A percentile compares a stretch with the other conserved stretches of the same genome.
Conservation (phyloP, 129 eudicot genomes). For the Ambrosia trifida region DNA sequence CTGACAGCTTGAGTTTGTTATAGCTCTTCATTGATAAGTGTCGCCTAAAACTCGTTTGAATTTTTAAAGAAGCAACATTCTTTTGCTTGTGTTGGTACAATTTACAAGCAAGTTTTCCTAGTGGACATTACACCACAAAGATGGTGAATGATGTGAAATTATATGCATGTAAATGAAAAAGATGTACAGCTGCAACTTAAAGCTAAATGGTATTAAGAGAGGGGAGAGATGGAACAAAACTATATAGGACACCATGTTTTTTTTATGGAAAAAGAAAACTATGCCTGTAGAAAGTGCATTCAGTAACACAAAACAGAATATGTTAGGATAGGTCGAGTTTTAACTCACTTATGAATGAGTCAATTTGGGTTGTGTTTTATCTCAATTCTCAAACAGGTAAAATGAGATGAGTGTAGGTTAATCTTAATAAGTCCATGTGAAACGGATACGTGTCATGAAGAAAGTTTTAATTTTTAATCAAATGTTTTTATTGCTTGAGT, state of each 20-base stretch:
- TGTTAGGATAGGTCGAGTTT: too few relatives aligned
- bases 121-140: conserved; percentile 16
- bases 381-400: not conserved
- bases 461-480: too few relatives aligned
- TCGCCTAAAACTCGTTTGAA: conserved; percentile 59
- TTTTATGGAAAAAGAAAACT: not conserved
- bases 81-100: conserved; percentile 48
- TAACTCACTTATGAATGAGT: too few relatives aligned
- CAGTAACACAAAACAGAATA: not conserved
- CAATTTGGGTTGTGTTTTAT: too few relatives aligned
- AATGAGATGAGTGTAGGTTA: not conserved
- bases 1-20: conserved; percentile 49
- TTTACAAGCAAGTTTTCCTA: too few relatives aligned
- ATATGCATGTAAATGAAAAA: conserved; percentile 9
- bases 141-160: conserved; percentile 11
- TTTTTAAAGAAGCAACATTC: conserved; percentile 60
- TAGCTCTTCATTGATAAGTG: conserved; percentile 50
- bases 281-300: conserved; percentile 1
- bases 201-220: conserved; percentile 12
- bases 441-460: too few relatives aligned
- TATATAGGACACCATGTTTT: conserved; percentile 1
- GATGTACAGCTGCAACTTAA: conserved; percentile 4
- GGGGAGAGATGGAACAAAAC: not conserved
- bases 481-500: too few relatives aligned
- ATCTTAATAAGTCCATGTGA: not conserved